These are phyloP conservation scores for Sugiyamaella smithiae DNA, from an alignment of 805 yeast species.

Conservation along the genomic window DNA sequence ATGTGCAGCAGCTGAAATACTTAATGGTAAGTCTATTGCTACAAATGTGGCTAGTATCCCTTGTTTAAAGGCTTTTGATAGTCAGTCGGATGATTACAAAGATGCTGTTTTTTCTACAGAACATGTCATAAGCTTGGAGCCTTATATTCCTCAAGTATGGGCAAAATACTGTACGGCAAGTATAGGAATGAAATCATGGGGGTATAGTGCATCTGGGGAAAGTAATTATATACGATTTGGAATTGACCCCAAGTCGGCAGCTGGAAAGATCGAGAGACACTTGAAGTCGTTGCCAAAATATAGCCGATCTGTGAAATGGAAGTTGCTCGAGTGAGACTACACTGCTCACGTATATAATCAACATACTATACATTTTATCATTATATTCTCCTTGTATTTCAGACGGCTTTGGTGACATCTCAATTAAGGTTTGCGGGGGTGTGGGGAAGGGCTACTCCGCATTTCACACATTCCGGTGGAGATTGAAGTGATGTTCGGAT, in stretches of 20 bases:
- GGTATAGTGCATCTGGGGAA: slow-evolving; percentile 37
- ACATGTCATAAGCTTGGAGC: slow-evolving; percentile 37
- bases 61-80: slow-evolving; percentile 19
- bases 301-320: slow-evolving; percentile 8
- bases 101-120: slow-evolving; percentile 22
- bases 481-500: too few relatives aligned
- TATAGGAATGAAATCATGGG: slow-evolving; percentile 35
- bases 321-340: too few relatives aligned
- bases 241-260: slow-evolving; percentile 8
- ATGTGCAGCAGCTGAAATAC: slow-evolving; percentile 43
- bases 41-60: slow-evolving; percentile 35
- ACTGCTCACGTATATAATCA: too few relatives aligned
- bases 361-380: too few relatives aligned
- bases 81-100: slow-evolving; percentile 32
- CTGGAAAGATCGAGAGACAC: slow-evolving; percentile 4
- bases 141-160: slow-evolving; percentile 39
- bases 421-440: too few relatives aligned
- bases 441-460: too few relatives aligned
- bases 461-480: too few relatives aligned
- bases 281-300: background rate
- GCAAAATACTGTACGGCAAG: slow-evolving; percentile 40
- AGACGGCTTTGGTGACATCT: too few relatives aligned
- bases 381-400: too few relatives aligned
- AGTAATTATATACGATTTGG: slow-evolving; percentile 36
- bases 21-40: slow-evolving; percentile 27